Evolutionary conservation across 495 filamentous ascomycete species (phyloP), one percentile per base, ranked within the genome.

Genomic region (Xylaria flabelliformis): DNA sequence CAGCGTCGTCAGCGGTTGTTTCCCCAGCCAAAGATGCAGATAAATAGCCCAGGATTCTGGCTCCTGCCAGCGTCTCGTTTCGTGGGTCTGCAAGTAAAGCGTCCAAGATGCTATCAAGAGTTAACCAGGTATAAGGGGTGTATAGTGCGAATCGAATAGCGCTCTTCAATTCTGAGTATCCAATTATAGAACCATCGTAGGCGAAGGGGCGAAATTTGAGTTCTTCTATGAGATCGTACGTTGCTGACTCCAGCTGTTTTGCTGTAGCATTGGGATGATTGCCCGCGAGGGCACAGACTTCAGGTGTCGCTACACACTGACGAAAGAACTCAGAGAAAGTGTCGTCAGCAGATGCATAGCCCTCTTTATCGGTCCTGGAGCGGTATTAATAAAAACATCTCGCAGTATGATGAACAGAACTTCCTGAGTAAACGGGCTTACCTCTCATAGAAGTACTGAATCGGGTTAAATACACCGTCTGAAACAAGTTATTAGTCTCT

Each of bases 381-480:
- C 6, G 5, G 36, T 12, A 39, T 69, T 19, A 32, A 24, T 19
- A 6, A 62, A 0, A 63, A 6, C 7, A 21, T 29, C 6, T 17
- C 56, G n/a, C 29, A n/a, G 19, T 34, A 13, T 41, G 17, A 39
- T 53, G 48, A 2, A 41, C n/a, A 32, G 53, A 13, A 32, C n/a
- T 48, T n/a, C 65, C 69, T 12, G 68, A 73, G 63, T 46, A 29
- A 29, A 51, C 21, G 3, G 9, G 26, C 73, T 68, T 71, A 75
- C 70, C 72, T 73, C 9, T 65, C 73, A 42, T 82, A 75, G 64
- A 82, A 84, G 61, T 85, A 85, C 19, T 83, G 77, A 48, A 80
- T 77, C 0, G 78, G 77, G 72, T 82, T 83, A 53, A 81, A 76
- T 24, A 83, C 82, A 8, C 83, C 83, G 58, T 86, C 83, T 71